phyloP scores from a whole-genome alignment of 371 early-diverging fungal species.

The Zychaea mexicana region DNA sequence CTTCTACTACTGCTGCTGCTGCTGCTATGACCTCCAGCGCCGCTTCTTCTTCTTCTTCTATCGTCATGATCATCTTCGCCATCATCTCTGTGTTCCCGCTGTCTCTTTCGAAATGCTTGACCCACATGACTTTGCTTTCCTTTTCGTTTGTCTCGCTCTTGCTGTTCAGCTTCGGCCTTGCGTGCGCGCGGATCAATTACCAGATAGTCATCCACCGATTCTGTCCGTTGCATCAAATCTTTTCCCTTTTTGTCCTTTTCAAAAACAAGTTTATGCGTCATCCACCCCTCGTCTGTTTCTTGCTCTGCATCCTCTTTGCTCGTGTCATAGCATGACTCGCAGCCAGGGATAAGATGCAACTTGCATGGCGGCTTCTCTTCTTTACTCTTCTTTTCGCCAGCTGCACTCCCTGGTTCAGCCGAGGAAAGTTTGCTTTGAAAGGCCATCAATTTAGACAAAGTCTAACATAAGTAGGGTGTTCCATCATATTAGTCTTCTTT shows the following conservation, averaged over 20 bases:
- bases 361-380: constrained; percentile 48
- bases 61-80: not conserved
- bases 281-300: constrained; percentile 63
- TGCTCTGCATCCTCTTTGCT: constrained; percentile 19
- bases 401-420: constrained; percentile 12
- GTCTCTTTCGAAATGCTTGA: constrained; percentile 25
- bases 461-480: constrained; percentile 21
- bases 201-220: constrained; percentile 71
- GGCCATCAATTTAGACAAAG: constrained; percentile 42
- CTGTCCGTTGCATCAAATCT: constrained; percentile 60
- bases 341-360: constrained; percentile 65
- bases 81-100: constrained; percentile 25
- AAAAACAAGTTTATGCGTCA: constrained; percentile 70
- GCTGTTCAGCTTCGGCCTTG: constrained; percentile 42
- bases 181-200: constrained; percentile 74
- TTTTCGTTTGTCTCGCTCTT: constrained; percentile 34
- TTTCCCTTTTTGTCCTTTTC: constrained; percentile 70
- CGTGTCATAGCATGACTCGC: constrained; percentile 62
- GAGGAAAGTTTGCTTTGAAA: constrained; percentile 44
- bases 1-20: no score
- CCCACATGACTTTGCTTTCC: constrained; percentile 26
- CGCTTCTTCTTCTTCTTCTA: constrained; percentile 2
- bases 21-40: no score
- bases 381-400: constrained; percentile 13
- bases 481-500: no score